Evolutionary conservation across 208 protist species (phyloP).

Genomic region (Leishmania tarentolae): DNA sequence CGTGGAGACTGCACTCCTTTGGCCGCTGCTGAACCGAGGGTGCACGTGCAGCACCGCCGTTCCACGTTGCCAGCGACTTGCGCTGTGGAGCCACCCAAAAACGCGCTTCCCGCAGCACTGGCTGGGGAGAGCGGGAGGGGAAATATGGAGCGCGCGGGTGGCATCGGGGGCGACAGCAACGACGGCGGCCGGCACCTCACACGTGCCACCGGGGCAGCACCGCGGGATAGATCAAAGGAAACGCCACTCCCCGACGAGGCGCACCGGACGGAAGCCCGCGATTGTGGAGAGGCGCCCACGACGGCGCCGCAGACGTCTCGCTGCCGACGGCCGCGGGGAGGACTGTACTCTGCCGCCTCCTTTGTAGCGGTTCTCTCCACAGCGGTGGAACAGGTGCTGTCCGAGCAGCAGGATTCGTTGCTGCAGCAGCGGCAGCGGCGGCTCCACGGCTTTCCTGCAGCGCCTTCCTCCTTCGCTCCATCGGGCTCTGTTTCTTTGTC

Average conservation of each 20-base stretch:
- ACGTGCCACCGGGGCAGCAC: not conserved
- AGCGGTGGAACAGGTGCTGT: constrained; percentile 5
- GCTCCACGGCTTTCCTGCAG: not conserved
- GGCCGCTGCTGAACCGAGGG: not conserved
- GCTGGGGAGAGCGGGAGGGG: not conserved
- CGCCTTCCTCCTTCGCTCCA: not conserved
- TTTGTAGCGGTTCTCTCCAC: constrained; percentile 21
- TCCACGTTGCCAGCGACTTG: not conserved
- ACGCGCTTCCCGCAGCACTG: not conserved
- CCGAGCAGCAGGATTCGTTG: not conserved
- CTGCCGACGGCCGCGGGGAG: constrained; percentile 8
- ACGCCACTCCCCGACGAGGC: not conserved
- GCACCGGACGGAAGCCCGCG: not conserved
- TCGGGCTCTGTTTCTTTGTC: not conserved
- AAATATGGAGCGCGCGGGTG: not conserved
- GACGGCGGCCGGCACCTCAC: not conserved
- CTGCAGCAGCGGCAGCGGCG: not conserved
- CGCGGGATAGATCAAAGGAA: not conserved
- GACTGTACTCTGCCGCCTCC: constrained; percentile 18
- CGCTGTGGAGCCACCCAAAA: not conserved
- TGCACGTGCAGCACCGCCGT: not conserved
- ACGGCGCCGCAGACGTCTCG: not conserved
- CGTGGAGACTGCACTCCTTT: not conserved
- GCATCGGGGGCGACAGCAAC: not conserved
- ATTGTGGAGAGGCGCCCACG: not conserved